These are phyloP conservation scores for Tylopilus balloui DNA, from an alignment of 768 basidiomycete genomes.

Conservation along the genomic window DNA sequence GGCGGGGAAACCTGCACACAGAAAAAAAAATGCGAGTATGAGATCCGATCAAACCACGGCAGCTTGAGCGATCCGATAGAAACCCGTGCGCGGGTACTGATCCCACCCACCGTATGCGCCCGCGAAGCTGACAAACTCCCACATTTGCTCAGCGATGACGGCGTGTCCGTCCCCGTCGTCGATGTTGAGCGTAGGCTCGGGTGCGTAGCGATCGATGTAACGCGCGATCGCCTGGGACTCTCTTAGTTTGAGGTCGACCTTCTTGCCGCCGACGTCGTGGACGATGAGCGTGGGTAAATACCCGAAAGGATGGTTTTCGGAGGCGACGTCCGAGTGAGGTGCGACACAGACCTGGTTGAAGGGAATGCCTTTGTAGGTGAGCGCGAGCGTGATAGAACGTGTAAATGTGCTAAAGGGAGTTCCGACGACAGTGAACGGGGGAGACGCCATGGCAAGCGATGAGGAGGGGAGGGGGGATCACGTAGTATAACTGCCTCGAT, in stretches of 20 bases:
- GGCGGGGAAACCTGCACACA: constrained; percentile 23
- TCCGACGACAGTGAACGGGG: constrained; percentile 27
- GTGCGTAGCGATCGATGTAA: constrained; percentile 29
- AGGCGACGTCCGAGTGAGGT: constrained; percentile 29
- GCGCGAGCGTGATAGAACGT: constrained; percentile 29
- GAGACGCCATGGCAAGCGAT: constrained; percentile 13
- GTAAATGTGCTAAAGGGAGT: constrained; percentile 34
- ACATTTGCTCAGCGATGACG: constrained; percentile 28
- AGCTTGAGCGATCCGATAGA: neutral
- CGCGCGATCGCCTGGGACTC: constrained; percentile 29
- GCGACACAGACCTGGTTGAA: constrained; percentile 25
- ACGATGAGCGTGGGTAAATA: constrained; percentile 31
- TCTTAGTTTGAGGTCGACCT: constrained; percentile 24
- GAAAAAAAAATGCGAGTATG: neutral
- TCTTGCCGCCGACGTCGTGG: constrained; percentile 22
- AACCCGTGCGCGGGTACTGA: neutral
- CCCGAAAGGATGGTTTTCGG: constrained; percentile 29
- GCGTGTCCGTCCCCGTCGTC: constrained; percentile 17
- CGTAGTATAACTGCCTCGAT: neutral
- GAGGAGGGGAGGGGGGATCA: neutral
- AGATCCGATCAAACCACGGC: neutral
- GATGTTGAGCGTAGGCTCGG: constrained; percentile 25
- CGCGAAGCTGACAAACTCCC: constrained; percentile 31
- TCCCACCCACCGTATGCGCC: constrained; percentile 21
- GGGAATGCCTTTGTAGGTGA: constrained; percentile 25